These are phyloP conservation scores for Verticillium alfalfae DNA, from an alignment of 2,329 filamentous ascomycete species.

Conservation along the genomic window DNA sequence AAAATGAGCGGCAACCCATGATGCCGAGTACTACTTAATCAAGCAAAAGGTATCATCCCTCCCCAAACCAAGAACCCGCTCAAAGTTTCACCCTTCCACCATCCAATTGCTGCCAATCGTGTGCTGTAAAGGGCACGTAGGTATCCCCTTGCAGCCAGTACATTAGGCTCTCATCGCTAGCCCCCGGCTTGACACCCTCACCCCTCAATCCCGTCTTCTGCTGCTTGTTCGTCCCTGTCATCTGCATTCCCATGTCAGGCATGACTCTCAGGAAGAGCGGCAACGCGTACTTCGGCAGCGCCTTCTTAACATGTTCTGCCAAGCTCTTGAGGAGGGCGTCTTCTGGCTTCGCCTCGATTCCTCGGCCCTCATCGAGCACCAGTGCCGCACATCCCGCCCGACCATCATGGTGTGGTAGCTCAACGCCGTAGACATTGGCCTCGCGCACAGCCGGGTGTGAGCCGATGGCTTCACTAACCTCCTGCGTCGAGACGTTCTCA, in stretches of 20 bases:
- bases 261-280: conserved; percentile 73
- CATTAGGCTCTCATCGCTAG: conserved; percentile 41
- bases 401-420: conserved; percentile 75
- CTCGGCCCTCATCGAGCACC: conserved; percentile 39
- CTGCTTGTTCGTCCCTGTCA: conserved; percentile 85
- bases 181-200: conserved; percentile 66
- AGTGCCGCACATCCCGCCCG: conserved; percentile 77
- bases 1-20: background rate
- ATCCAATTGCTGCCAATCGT: conserved; percentile 64
- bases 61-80: background rate
- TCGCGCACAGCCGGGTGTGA: conserved; percentile 62
- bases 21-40: background rate
- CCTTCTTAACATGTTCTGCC: conserved; percentile 48
- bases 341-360: conserved; percentile 29
- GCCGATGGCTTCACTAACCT: conserved; percentile 73
- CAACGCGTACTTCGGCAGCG: conserved; percentile 67
- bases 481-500: conserved; percentile 76
- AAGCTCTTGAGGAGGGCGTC: conserved; percentile 50
- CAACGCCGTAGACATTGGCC: conserved; percentile 82
- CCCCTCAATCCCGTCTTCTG: conserved; percentile 70
- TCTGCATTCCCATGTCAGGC: conserved; percentile 48
- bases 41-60: background rate
- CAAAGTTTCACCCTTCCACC: conserved; percentile 67
- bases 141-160: conserved; percentile 61
- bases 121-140: conserved; percentile 62